Evolutionary conservation across 2,329 filamentous ascomycete species (phyloP).

Genomic region (Pseudogymnoascus sp.): DNA sequence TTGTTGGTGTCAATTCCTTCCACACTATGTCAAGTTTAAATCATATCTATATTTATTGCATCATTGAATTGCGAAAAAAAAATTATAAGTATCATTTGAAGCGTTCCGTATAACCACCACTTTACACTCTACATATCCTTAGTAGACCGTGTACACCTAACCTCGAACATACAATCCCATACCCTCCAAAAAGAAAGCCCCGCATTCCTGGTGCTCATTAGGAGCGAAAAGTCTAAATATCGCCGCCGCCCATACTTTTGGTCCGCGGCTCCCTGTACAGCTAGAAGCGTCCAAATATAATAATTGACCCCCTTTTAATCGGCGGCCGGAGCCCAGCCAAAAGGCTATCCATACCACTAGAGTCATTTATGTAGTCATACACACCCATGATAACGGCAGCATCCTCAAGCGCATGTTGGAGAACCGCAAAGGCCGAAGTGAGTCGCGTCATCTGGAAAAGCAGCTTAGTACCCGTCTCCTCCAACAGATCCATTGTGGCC

Average conservation of each 20-base stretch:
- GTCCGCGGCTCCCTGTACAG: conserved; percentile 25
- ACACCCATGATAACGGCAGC: conserved; percentile 5
- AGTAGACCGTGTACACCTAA: conserved; percentile 7
- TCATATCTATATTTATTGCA: conserved; percentile 5
- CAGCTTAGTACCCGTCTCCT: conserved; percentile 42
- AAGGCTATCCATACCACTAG: conserved; percentile 1
- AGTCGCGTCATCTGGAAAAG: background rate
- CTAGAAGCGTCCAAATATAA: conserved; percentile 9
- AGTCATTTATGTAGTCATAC: conserved; percentile 5
- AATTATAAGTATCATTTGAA: conserved; percentile 7
- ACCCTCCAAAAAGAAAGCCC: conserved; percentile 4
- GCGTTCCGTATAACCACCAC: background rate
- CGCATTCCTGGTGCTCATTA: conserved; percentile 14
- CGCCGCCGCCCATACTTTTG: conserved; percentile 24
- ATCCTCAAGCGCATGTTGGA: background rate
- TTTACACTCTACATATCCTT: background rate
- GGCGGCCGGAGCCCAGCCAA: conserved; percentile 3
- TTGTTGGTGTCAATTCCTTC: background rate
- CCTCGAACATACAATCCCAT: conserved; percentile 1
- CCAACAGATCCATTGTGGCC: conserved; percentile 51
- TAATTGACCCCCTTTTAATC: conserved; percentile 9
- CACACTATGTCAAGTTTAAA: background rate
- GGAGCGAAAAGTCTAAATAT: conserved; percentile 27
- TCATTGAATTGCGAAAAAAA: background rate
- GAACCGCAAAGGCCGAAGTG: conserved; percentile 2